Evolutionary conservation across 352 stramenopile genomes (phyloP), one percentile per base, ranked within the genome.

Genomic region (Phytophthora melonis): DNA sequence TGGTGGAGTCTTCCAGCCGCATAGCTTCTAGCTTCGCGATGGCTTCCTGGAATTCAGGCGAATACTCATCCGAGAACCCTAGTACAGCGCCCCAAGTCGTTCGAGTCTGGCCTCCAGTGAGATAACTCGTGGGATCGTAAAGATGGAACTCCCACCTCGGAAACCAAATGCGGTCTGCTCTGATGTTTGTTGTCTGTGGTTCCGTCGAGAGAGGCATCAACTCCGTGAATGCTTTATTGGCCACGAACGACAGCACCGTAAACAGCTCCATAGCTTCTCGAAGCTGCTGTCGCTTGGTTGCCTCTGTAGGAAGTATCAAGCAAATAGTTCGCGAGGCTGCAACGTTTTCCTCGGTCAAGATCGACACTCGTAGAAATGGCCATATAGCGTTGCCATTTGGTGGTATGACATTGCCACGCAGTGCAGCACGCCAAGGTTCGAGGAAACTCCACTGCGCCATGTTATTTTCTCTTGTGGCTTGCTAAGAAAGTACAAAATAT

Each of bases 181-280:
- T 16, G 36, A 16, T 43, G 1, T 45, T 18, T 7, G 36, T 16
- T 45, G 13, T 7, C 14, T 18, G 36, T 3, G 36, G 2, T n/a
- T 14, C 36, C 36, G 36, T 45, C 36, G 36, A 7, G 5, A 4
- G 14, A 45, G 36, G 11, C 32, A 49, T 11, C 6, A 65, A 56
- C 7, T 30, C 19, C 1, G 16, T 14, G 25, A 56, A 65, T 2
- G 58, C 58, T 32, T 9, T 16, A 13, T 36, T 41, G 25, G 45
- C 21, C 39, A 65, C 18, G 5, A 18, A 1, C 9, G 58, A 13
- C 1, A 65, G 43, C 4, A 30, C 23, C 21, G 13, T 65, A 27
- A 65, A 65, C 13, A 65, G 13, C 23, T 63, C 58, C 10, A 63
- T 53, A 13, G 58, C 39, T 19, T 63, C 58, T 18, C 58, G 34